Percentiles rank a stretch among this genome's conserved stretches.
These are phyloP conservation scores for Xerophyta viscosa DNA, from an alignment of 106 monocot species.

Conservation along the genomic window DNA sequence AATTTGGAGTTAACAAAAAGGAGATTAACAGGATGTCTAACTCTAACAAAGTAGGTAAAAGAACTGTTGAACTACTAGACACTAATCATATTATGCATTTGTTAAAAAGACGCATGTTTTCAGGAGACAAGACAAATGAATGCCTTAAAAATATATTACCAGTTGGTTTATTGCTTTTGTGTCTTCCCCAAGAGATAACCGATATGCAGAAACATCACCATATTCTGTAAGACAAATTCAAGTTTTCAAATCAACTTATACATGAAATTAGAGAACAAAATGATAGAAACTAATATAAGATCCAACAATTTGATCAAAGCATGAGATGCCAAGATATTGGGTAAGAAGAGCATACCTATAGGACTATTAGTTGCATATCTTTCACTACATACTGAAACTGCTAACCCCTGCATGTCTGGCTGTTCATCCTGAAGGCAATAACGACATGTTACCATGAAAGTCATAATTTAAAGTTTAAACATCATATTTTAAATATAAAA, in stretches of 20 bases:
- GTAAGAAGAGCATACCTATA: constrained; percentile 44
- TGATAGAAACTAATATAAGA: no score
- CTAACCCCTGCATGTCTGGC: constrained; percentile 81
- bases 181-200: constrained; percentile 83
- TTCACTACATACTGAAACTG: constrained; percentile 64
- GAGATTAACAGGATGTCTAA: no score
- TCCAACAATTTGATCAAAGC: no score
- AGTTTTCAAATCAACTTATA: not conserved
- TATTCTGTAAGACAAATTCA: constrained; percentile 54
- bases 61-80: no score
- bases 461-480: no score
- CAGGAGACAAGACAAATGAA: not conserved
- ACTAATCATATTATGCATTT: no score
- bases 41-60: no score
- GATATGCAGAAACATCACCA: constrained; percentile 97
- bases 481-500: no score
- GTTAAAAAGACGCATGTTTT: no score
- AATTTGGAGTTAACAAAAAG: no score
- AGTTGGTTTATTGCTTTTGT: constrained; percentile 97
- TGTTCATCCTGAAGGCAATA: constrained; percentile 97
- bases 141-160: constrained; percentile 27
- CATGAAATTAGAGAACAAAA: no score
- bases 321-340: not conserved
- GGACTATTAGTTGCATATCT: constrained; percentile 85
- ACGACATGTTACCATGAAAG: no score